These are phyloP conservation scores for Tinospora cordifolia DNA, from an alignment of 164 flowering plant species.

Conservation along the genomic window DNA sequence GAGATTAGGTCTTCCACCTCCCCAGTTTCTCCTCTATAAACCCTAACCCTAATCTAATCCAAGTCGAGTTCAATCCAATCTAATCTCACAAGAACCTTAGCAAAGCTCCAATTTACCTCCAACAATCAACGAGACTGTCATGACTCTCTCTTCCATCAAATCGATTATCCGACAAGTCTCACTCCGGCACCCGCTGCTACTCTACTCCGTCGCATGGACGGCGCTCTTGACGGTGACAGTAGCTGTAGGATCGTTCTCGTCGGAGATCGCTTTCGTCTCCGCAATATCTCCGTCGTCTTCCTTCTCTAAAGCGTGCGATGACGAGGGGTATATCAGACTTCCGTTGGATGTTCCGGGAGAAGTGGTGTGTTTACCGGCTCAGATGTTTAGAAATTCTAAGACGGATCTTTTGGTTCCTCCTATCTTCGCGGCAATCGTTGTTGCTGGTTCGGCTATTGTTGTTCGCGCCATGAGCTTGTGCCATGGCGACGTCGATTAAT, in stretches of 20 bases:
- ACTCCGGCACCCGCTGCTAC: slow-evolving; percentile 29
- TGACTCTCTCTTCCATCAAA: not conserved
- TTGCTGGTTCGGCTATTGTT: slow-evolving; percentile 42
- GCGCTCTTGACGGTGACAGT: slow-evolving; percentile 38
- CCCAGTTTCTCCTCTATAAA: not conserved
- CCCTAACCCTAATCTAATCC: not conserved
- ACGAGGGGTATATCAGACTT: slow-evolving; percentile 23
- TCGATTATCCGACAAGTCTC: not conserved
- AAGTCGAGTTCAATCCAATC: not conserved
- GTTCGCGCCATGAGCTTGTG: slow-evolving; percentile 42
- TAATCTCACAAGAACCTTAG: too few species aligned
- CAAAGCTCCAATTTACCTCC: too few species aligned
- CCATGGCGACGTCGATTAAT: not conserved
- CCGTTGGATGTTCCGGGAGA: slow-evolving; percentile 55
- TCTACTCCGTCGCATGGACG: slow-evolving; percentile 56
- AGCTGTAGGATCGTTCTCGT: slow-evolving; percentile 51
- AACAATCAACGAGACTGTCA: not conserved
- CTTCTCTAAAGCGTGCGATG: slow-evolving; percentile 3
- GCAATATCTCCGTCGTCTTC: slow-evolving; percentile 8
- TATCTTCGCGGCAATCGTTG: slow-evolving; percentile 50
- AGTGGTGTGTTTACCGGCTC: slow-evolving; percentile 42
- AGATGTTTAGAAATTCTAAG: slow-evolving; percentile 29
- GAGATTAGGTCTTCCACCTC: not conserved
- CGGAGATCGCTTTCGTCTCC: slow-evolving; percentile 47
- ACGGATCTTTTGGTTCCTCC: slow-evolving; percentile 52